Percentiles rank a stretch among this genome's conserved stretches.
Evolutionary conservation across 768 basidiomycete genomes (phyloP).

Genomic region (Tulasnella sp.): DNA sequence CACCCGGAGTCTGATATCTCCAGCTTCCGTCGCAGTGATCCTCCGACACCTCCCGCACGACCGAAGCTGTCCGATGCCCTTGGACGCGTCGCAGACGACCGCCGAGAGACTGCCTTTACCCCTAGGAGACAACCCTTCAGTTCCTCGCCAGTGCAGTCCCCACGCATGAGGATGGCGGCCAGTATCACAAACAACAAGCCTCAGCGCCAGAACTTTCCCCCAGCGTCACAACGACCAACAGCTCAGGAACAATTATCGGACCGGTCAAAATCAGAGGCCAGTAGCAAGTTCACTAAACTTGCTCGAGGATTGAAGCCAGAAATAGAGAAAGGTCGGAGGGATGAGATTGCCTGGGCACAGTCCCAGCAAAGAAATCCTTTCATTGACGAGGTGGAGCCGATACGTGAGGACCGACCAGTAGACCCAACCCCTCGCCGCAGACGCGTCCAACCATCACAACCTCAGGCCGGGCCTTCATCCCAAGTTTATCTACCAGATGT

Average conservation of each 20-base stretch:
- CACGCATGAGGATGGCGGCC: not conserved
- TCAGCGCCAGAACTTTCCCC: not conserved
- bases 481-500: constrained; percentile 66
- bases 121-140: constrained; percentile 1
- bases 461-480: constrained; percentile 8
- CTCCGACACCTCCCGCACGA: constrained; percentile 32
- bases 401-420: not conserved
- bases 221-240: not conserved
- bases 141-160: constrained; percentile 5
- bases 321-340: constrained; percentile 28
- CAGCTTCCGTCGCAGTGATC: constrained; percentile 35
- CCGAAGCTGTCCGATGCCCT: constrained; percentile 64
- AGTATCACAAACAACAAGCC: not conserved
- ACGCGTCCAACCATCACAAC: constrained; percentile 19
- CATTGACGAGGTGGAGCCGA: constrained; percentile 27
- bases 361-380: constrained; percentile 29
- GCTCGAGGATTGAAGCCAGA: constrained; percentile 48
- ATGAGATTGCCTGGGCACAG: constrained; percentile 9
- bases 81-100: constrained; percentile 45
- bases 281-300: constrained; percentile 51
- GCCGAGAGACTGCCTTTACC: constrained; percentile 22
- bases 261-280: constrained; percentile 23
- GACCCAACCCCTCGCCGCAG: not conserved
- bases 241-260: not conserved
- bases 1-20: constrained; percentile 29